Evolutionary conservation across 768 basidiomycete genomes (phyloP).

Genomic region (Porphyrellus cyaneotinctus): DNA sequence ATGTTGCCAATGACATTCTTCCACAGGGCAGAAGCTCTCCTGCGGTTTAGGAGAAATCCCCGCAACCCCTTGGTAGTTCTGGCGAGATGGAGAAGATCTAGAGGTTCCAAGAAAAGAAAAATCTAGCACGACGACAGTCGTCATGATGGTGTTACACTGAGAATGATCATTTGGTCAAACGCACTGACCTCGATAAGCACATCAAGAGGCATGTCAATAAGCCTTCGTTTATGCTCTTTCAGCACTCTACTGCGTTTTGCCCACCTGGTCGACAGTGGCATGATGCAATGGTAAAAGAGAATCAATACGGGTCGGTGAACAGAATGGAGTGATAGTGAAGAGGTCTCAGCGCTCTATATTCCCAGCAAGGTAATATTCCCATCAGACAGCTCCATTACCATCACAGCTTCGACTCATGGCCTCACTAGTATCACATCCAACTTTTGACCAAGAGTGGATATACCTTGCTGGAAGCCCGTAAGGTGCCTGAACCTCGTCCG

Average conservation of each 20-base stretch:
- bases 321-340: not conserved
- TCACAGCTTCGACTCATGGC: no score
- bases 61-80: slow-evolving; percentile 31
- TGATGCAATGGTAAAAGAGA: not conserved
- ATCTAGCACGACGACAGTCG: slow-evolving; percentile 3
- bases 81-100: slow-evolving; percentile 32
- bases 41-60: slow-evolving; percentile 22
- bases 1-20: slow-evolving; percentile 21
- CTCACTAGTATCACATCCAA: no score
- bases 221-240: not conserved
- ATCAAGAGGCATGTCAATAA: slow-evolving; percentile 14
- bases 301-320: not conserved
- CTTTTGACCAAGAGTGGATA: no score
- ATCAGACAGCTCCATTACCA: no score
- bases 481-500: no score
- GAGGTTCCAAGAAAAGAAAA: slow-evolving; percentile 28
- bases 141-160: not conserved
- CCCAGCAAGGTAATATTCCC: no score
- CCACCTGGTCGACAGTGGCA: slow-evolving; percentile 1
- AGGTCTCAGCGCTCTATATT: no score
- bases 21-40: slow-evolving; percentile 23
- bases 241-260: not conserved
- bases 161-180: not conserved
- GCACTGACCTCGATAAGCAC: slow-evolving; percentile 12
- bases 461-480: no score